Evolutionary conservation across 140 eudicot species (phyloP), one percentile per base, ranked within the genome.

Genomic region (Senecio squalidus): DNA sequence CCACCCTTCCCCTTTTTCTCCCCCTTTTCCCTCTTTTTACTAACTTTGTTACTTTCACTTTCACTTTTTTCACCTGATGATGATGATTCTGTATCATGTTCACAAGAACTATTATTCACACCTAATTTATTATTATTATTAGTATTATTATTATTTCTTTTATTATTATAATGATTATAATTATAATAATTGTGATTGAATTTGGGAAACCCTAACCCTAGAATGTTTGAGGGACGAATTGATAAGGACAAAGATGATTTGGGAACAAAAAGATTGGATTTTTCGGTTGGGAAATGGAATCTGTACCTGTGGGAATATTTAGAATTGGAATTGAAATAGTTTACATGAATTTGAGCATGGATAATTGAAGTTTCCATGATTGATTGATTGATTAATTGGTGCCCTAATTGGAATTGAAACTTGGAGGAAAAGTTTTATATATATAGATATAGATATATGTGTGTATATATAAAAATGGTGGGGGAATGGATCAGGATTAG

Each of bases 1-100:
- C 82, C 68, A 77, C 87, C 76, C 36, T 80, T 83, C 67, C 86
- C 83, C 59, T 81, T 79, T 63, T 81, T 82, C 74, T 81, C 86
- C 58, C 80, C 87, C 70, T 79, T 67, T 1, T 67, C 72, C 2
- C 83, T 67, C 36, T 78, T 73, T 74, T 82, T 64, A 55, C 71
- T 68, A 24, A 77, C 34, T 49, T 75, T 80, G 36, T 77, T 60
- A 20, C 66, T 63, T 29, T 85, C 78, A 2, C 74, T 55, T 27
- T 86, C 98, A n/a, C 72, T 50, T 55, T 79, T 82, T n/a, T 84
- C 87, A 4, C 75, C 62, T 0, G 83, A 52, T 6, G 96, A 39
- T 39, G 45, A 21, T 10, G 54, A 81, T 47, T 90, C 95, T 0
- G 76, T 78, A 53, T 91, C 98, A 11, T 90, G 97, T 47, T 85